phyloP scores from a whole-genome alignment of 169 alveolate species.

The Nephromyces sp. region DNA sequence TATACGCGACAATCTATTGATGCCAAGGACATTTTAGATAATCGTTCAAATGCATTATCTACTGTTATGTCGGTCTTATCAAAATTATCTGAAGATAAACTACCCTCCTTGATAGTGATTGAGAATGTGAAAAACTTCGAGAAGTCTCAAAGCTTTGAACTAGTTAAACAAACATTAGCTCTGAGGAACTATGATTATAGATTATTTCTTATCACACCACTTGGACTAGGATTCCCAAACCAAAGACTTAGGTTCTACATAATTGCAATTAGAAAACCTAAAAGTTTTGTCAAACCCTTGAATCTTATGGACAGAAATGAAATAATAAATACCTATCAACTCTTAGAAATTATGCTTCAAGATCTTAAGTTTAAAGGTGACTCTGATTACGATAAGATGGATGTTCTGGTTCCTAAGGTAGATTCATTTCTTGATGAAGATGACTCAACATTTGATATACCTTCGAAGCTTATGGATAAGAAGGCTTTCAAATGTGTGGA shows the following conservation, averaged over 20 bases:
- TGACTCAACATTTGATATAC: not conserved
- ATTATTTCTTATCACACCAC: constrained; percentile 57
- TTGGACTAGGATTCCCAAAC: constrained; percentile 59
- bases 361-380: too few species aligned
- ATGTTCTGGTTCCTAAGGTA: not conserved
- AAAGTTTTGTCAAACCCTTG: not conserved
- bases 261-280: constrained; percentile 38
- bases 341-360: not conserved
- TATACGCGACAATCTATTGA: constrained; percentile 43
- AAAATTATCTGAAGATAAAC: constrained; percentile 1
- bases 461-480: not conserved
- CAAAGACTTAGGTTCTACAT: constrained; percentile 64
- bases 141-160: constrained; percentile 42
- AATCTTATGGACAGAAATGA: not conserved
- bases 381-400: too few species aligned
- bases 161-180: constrained; percentile 28
- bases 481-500: not conserved
- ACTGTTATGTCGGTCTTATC: constrained; percentile 35
- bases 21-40: constrained; percentile 30
- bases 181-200: constrained; percentile 6
- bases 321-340: not conserved
- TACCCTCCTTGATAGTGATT: constrained; percentile 49
- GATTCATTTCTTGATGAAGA: not conserved
- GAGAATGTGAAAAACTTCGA: constrained; percentile 67
- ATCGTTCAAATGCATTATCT: constrained; percentile 39